These are phyloP conservation scores for Plenodomus biglobosus DNA, from an alignment of 2,329 filamentous ascomycete genomes.

Conservation along the genomic window DNA sequence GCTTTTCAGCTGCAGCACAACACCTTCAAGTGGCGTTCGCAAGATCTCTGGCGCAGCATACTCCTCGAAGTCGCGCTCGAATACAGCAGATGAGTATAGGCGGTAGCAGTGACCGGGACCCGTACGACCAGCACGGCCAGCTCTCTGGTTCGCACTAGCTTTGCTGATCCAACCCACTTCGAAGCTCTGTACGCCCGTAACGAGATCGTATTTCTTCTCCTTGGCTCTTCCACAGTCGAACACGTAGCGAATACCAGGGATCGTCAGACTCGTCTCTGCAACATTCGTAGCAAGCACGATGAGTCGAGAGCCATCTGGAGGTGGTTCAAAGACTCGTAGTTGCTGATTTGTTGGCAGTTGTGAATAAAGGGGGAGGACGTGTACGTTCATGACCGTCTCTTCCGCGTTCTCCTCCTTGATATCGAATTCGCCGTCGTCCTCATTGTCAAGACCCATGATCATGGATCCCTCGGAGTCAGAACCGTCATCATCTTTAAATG, in stretches of 20 bases:
- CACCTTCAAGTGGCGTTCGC: slow-evolving; percentile 83
- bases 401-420: slow-evolving; percentile 65
- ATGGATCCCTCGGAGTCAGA: slow-evolving; percentile 61
- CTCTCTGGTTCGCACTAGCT: slow-evolving; percentile 86
- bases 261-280: slow-evolving; percentile 94
- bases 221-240: slow-evolving; percentile 94
- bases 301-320: slow-evolving; percentile 78
- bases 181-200: slow-evolving; percentile 91
- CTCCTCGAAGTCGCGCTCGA: slow-evolving; percentile 82
- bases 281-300: slow-evolving; percentile 95
- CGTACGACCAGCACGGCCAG: slow-evolving; percentile 92
- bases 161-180: slow-evolving; percentile 97
- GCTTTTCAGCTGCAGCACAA: slow-evolving; percentile 90
- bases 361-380: slow-evolving; percentile 92
- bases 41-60: slow-evolving; percentile 88
- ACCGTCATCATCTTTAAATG: slow-evolving; percentile 49
- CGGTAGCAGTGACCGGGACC: slow-evolving; percentile 95
- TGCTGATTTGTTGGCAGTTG: slow-evolving; percentile 89
- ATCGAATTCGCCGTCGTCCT: slow-evolving; percentile 65
- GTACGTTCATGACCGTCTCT: slow-evolving; percentile 66
- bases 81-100: slow-evolving; percentile 91
- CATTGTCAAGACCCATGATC: slow-evolving; percentile 61
- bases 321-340: slow-evolving; percentile 81
- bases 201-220: slow-evolving; percentile 83
- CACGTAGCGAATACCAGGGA: slow-evolving; percentile 91